Base-by-base conservation (phyloP, 1,139 yeast genomes). In the Hansenula lynferdii region DNA sequence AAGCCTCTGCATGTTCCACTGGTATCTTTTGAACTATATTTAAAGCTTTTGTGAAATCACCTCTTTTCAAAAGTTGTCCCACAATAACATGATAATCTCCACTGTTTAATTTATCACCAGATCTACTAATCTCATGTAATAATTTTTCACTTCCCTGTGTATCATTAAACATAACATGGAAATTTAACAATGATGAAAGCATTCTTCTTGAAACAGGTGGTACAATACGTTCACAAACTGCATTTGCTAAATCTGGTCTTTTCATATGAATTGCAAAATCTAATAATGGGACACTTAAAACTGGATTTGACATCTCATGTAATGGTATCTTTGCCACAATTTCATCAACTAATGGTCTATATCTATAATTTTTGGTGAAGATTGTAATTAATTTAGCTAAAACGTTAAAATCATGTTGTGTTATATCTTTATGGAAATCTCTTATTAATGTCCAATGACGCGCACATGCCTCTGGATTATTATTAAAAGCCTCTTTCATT, bases 91-190 rank as follows among this genome's bases (percentile, higher is more conserved):
- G 22, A 17, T 44, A 45, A 27, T 36, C 38, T n/a, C 17, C n/a
- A 8, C 31, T 26, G 10, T 37, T 34, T 12, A 45, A 28, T 2
- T 21, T 20, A 9, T 40, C 40, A 16, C 32, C 38, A 2, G 31
- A 24, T 5, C 42, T 46, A 4, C 38, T 41, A 15, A 67, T 64
- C 42, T 63, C 62, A 29, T 47, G 47, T 10, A 65, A 40, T 5
- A 71, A 61, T 36, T 60, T 62, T 36, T 69, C 65, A 1, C 67
- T 70, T 31, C 72, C 69, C 6, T 53, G 53, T 17, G 62, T 57
- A 31, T 72, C 72, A 6, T 64, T 61, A 30, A 67, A 57, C 11
- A 54, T 48, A 29, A 72, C 47, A 41, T 70, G 69, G 40, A 70
- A 53, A 21, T 61, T 47, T 15, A 74, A 48, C 27, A 74, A 47